A percentile compares a stretch with the other conserved stretches of the same genome.
Conservation (phyloP, 306 rosid species). For the Cyamopsis tetragonoloba region DNA sequence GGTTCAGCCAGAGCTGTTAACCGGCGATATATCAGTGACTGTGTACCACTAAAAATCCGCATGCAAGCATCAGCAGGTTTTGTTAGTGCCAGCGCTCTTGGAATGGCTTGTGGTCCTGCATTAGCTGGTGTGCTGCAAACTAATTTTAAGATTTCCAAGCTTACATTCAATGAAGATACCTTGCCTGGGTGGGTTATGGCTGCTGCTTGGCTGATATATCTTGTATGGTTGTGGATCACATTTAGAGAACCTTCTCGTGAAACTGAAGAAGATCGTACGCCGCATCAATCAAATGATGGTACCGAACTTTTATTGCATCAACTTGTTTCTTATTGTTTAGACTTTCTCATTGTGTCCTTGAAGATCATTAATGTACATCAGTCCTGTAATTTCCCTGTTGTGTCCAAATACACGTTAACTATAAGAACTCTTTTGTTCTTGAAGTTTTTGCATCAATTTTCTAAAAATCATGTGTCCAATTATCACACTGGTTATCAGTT, state of each 20-base stretch:
- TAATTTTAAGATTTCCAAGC: slow-evolving; percentile 66
- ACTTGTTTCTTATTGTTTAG: slow-evolving; percentile 1
- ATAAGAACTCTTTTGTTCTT: neutral
- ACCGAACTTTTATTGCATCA: slow-evolving; percentile 29
- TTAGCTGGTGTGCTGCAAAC: slow-evolving; percentile 89
- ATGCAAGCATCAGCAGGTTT: slow-evolving; percentile 99
- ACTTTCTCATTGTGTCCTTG: neutral
- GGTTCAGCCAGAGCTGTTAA: slow-evolving; percentile 99
- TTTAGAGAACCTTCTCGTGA: slow-evolving; percentile 85
- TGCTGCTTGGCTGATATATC: slow-evolving; percentile 81
- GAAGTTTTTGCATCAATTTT: neutral
- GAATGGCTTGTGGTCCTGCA: slow-evolving; percentile 99
- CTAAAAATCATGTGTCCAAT: neutral
- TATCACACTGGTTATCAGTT: neutral
- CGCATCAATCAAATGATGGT: slow-evolving; percentile 59
- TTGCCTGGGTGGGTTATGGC: slow-evolving; percentile 99
- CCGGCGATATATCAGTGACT: slow-evolving; percentile 94
- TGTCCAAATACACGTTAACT: neutral
- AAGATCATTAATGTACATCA: neutral
- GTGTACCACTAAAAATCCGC: slow-evolving; percentile 81
- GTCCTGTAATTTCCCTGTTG: slow-evolving; percentile 8
- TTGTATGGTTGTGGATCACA: slow-evolving; percentile 72
- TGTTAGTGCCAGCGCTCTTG: slow-evolving; percentile 99
- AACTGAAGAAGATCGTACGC: slow-evolving; percentile 35
- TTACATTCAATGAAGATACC: slow-evolving; percentile 80